Evolutionary conservation across 805 yeast genomes (phyloP).

Genomic region (Ogataea allantospora): DNA sequence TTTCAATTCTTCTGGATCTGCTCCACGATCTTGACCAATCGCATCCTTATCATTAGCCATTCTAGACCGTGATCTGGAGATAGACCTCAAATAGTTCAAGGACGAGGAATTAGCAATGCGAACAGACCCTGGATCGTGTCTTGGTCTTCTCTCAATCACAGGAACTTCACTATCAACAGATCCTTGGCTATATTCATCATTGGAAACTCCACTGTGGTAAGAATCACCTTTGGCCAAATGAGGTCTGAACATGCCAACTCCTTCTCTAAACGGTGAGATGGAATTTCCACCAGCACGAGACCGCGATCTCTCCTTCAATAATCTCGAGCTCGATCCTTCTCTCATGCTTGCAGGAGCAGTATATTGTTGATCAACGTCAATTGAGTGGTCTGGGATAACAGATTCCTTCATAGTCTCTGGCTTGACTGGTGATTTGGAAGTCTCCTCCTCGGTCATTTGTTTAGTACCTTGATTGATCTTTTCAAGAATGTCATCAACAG

Average conservation of each 20-base stretch:
- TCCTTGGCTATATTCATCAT: conserved; percentile 33
- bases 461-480: conserved; percentile 33
- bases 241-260: conserved; percentile 42
- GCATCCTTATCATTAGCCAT: conserved; percentile 36
- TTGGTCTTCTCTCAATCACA: conserved; percentile 40
- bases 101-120: conserved; percentile 36
- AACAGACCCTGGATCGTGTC: conserved; percentile 36
- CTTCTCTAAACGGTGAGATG: conserved; percentile 28
- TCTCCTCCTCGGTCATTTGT: conserved; percentile 13
- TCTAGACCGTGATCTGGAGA: conserved; percentile 64
- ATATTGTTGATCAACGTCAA: conserved; percentile 37
- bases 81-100: conserved; percentile 58
- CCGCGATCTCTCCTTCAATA: conserved; percentile 24
- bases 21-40: conserved; percentile 25
- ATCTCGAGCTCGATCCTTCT: conserved; percentile 40
- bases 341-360: conserved; percentile 46
- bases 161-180: conserved; percentile 5
- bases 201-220: conserved; percentile 56
- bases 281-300: conserved; percentile 15
- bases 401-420: conserved; percentile 20
- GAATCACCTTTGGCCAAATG: conserved; percentile 79
- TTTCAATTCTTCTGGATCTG: conserved; percentile 41
- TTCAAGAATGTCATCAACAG: conserved; percentile 33
- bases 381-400: conserved; percentile 34
- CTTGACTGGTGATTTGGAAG: conserved; percentile 10